These are phyloP conservation scores for Syzygium aqueum DNA, from an alignment of 345 rosid species.

Conservation along the genomic window DNA sequence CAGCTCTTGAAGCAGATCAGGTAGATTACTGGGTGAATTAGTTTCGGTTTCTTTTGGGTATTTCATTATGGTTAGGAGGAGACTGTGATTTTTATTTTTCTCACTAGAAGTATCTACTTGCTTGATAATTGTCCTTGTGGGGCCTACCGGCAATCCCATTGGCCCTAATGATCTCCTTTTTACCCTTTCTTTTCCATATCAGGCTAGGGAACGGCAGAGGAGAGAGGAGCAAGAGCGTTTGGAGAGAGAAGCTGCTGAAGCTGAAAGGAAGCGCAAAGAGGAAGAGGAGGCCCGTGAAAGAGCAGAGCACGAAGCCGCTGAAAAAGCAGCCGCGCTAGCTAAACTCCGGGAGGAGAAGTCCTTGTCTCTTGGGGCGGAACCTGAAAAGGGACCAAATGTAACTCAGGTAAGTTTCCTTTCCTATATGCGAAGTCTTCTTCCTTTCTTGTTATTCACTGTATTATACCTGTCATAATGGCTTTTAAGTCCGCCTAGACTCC, in stretches of 20 bases:
- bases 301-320: conserved; percentile 82
- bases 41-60: neutral
- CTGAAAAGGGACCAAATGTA: conserved; percentile 80
- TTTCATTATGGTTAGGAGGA: neutral
- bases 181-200: neutral
- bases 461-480: neutral
- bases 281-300: conserved; percentile 86
- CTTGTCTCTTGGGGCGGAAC: conserved; percentile 73
- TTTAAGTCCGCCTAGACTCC: neutral
- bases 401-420: conserved; percentile 49
- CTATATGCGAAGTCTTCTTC: neutral
- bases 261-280: conserved; percentile 76
- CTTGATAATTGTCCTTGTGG: neutral
- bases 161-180: neutral
- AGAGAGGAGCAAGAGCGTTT: conserved; percentile 79
- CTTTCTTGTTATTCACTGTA: neutral
- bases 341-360: conserved; percentile 86
- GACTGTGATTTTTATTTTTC: neutral
- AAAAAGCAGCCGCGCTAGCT: conserved; percentile 69
- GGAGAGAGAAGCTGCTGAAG: conserved; percentile 91
- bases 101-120: neutral
- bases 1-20: conserved; percentile 98
- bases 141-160: neutral
- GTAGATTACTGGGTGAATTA: conserved; percentile 20
- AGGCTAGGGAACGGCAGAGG: conserved; percentile 55